Evolutionary conservation across 176 grass and related monocot species (phyloP).

Genomic region (Saccharum officinarum): DNA sequence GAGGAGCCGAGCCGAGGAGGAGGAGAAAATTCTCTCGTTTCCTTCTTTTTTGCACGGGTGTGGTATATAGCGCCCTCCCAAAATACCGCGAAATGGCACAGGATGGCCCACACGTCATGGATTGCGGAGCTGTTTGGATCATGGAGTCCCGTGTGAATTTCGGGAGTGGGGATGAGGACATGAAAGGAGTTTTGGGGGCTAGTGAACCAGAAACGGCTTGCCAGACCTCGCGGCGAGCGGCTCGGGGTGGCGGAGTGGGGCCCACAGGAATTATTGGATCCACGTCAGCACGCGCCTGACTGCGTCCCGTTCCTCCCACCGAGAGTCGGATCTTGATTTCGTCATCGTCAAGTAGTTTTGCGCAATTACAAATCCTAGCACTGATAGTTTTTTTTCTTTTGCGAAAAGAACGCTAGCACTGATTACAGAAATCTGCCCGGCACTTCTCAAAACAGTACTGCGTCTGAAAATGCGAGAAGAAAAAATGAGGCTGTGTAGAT

Average conservation of each 20-base stretch:
- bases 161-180: not conserved
- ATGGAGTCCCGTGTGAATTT: not conserved
- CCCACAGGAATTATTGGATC: constrained; percentile 42
- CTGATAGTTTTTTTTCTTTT: not conserved
- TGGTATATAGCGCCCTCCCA: not conserved
- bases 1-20: not conserved
- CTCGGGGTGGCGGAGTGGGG: constrained; percentile 1
- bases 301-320: not conserved
- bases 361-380: not conserved
- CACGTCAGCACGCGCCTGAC: constrained; percentile 31
- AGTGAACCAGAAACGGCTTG: constrained; percentile 37
- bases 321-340: not conserved
- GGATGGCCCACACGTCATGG: constrained; percentile 19
- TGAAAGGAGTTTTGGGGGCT: constrained; percentile 33
- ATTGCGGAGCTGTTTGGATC: not conserved
- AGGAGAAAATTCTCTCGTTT: constrained; percentile 10
- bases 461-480: no score
- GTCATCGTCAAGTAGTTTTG: not conserved
- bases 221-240: not conserved
- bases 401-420: no score
- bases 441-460: no score
- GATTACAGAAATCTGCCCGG: no score
- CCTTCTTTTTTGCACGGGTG: constrained; percentile 14
- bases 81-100: constrained; percentile 12
- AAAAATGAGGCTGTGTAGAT: no score